These are phyloP conservation scores for Beauveria sp. DNA, from an alignment of 2,329 filamentous ascomycete species.

Conservation along the genomic window DNA sequence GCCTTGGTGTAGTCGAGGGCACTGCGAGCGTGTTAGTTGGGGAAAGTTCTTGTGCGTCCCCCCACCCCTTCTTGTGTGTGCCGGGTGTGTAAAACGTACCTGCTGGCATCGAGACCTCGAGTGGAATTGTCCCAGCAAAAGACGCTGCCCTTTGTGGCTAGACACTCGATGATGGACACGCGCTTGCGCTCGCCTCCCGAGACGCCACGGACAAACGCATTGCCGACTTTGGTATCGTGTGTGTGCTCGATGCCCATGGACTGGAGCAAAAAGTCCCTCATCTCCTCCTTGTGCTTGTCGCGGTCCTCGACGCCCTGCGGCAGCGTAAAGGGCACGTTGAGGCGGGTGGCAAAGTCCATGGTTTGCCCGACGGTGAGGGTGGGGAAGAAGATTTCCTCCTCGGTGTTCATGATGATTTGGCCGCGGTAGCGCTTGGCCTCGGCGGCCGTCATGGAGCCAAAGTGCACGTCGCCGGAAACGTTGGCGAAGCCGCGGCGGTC, in stretches of 20 bases:
- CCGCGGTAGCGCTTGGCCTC: constrained; percentile 43
- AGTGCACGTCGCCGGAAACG: constrained; percentile 52
- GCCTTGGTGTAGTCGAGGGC: constrained; percentile 54
- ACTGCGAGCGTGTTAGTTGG: constrained; percentile 17
- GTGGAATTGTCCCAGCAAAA: constrained; percentile 64
- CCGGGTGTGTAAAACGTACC: constrained; percentile 24
- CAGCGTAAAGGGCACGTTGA: constrained; percentile 46
- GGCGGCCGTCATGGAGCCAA: constrained; percentile 42
- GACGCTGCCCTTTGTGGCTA: constrained; percentile 50
- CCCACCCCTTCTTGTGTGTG: too few species aligned
- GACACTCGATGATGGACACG: constrained; percentile 59
- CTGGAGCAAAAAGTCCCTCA: constrained; percentile 47
- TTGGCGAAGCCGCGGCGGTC: constrained; percentile 50
- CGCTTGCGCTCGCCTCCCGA: constrained; percentile 63
- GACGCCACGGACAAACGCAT: constrained; percentile 58
- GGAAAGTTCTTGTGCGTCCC: background rate
- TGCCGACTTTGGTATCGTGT: constrained; percentile 57
- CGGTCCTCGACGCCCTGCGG: constrained; percentile 33
- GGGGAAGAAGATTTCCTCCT: constrained; percentile 59
- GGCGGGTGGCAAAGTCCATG: constrained; percentile 58
- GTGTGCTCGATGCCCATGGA: constrained; percentile 54
- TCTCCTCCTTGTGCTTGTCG: constrained; percentile 39
- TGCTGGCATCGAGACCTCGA: constrained; percentile 57
- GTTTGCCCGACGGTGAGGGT: constrained; percentile 65
- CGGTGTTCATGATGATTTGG: constrained; percentile 63